Base-by-base conservation (phyloP, 2,329 filamentous ascomycete species). In the Pezicula neosporulosa region DNA sequence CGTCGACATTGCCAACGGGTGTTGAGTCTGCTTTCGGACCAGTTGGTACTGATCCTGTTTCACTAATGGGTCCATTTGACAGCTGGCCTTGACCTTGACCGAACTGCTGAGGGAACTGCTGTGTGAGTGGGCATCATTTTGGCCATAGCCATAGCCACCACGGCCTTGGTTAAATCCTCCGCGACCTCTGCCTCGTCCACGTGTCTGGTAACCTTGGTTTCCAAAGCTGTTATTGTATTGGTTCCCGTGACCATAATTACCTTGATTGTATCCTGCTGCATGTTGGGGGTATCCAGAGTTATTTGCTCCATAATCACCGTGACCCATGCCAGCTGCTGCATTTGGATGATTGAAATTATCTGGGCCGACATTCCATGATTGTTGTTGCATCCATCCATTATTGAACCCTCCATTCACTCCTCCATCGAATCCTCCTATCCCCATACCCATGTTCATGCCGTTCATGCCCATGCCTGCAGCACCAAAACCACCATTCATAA, bases 341-440 rank as follows among this genome's bases (percentile, higher is more conserved):
- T 83, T 90, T 87, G 83, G 81, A 85, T 83, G 80, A 85, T 84
- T 91, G 85, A 83, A 90, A 87, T 89, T 90, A 89, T 89, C 86
- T 86, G 87, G 86, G 79, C 83, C 63, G 79, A 83, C 82, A 85
- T 86, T 88, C 87, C 86, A 90, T 79, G 85, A 83, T 76, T 89
- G 85, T 75, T 87, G 86, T 77, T 80, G 80, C 78, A 86, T 88
- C 86, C 86, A 90, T 77, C 85, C 86, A 82, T 85, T 83, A 81
- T 86, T 85, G 79, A 84, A 81, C 70, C 83, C 81, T 66, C 75
- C 68, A 59, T 72, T 71, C 64, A 70, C 78, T 69, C 81, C 80
- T 72, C 82, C 82, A 74, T 82, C 81, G 73, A 83, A 85, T 67
- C 84, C 82, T 76, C 83, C 70, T 67, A 76, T 73, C 63, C 72